Conservation (phyloP, 805 yeast genomes). For the Komagataella pastoris region DNA sequence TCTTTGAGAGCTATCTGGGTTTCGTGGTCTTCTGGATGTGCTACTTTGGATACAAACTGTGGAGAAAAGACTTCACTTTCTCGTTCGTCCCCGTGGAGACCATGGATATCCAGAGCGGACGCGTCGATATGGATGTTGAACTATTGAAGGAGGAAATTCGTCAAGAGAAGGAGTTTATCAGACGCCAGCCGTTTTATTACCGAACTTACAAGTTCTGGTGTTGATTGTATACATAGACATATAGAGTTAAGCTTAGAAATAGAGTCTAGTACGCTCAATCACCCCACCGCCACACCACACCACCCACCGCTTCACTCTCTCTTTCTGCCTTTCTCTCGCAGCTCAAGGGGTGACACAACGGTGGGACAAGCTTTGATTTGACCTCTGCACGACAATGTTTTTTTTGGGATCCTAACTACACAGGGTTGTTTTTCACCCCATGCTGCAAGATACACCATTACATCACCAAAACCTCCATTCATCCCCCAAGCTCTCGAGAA, state of each 20-base stretch:
- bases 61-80: slow-evolving; percentile 31
- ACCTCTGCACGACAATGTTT: not conserved
- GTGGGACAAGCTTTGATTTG: not conserved
- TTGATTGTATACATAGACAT: slow-evolving; percentile 10
- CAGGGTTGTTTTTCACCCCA: not conserved
- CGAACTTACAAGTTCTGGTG: slow-evolving; percentile 49
- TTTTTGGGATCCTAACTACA: not conserved
- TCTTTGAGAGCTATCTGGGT: slow-evolving; percentile 57
- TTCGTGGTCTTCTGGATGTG: slow-evolving; percentile 46
- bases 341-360: not conserved
- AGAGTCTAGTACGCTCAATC: too few relatives aligned
- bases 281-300: too few relatives aligned
- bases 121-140: slow-evolving; percentile 46
- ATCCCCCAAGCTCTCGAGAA: not conserved
- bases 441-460: not conserved
- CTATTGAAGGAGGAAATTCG: slow-evolving; percentile 39
- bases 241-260: not conserved
- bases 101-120: slow-evolving; percentile 51
- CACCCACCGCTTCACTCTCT: not conserved
- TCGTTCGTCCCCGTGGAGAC: slow-evolving; percentile 27
- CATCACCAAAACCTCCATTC: not conserved
- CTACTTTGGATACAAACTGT: slow-evolving; percentile 20
- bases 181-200: slow-evolving; percentile 29
- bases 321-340: not conserved
- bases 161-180: slow-evolving; percentile 40